phyloP scores from a whole-genome alignment of 257 asterid genomes.

The Solanum chaucha region DNA sequence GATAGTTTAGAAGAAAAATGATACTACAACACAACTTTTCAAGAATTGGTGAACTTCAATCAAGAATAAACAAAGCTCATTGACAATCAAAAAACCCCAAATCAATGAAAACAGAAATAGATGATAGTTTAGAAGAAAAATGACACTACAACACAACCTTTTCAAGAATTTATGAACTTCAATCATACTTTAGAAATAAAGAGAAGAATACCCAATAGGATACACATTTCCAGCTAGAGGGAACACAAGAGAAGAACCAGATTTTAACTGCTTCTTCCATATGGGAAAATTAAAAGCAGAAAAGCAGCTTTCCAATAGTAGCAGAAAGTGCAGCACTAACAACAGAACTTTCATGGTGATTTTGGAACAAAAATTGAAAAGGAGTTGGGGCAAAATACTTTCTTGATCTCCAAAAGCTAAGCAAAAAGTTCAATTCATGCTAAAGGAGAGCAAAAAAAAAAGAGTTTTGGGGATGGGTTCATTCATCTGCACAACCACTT shows the following conservation, averaged over 20 bases:
- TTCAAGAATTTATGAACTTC: neutral
- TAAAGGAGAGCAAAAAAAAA: neutral
- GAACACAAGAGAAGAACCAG: constrained; percentile 54
- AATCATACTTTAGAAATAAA: neutral
- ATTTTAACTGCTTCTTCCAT: neutral
- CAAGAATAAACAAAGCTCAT: neutral
- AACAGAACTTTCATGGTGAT: neutral
- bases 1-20: neutral
- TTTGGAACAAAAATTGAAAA: neutral
- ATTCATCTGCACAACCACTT: neutral
- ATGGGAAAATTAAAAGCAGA: neutral
- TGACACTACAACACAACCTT: neutral
- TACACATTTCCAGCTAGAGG: constrained; percentile 80
- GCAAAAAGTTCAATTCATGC: neutral
- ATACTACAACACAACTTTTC: neutral
- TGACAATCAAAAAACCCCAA: neutral
- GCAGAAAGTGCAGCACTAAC: neutral
- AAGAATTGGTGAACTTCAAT: neutral
- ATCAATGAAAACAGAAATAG: neutral
- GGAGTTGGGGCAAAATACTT: neutral
- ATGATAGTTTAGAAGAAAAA: neutral
- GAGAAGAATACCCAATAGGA: constrained; percentile 56
- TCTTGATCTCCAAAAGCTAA: neutral
- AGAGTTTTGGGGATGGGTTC: neutral
- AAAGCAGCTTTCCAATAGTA: neutral